Percentiles rank a stretch among this genome's conserved stretches.
These are phyloP conservation scores for Prunus yedoensis DNA, from an alignment of 331 rosid species.

Conservation along the genomic window DNA sequence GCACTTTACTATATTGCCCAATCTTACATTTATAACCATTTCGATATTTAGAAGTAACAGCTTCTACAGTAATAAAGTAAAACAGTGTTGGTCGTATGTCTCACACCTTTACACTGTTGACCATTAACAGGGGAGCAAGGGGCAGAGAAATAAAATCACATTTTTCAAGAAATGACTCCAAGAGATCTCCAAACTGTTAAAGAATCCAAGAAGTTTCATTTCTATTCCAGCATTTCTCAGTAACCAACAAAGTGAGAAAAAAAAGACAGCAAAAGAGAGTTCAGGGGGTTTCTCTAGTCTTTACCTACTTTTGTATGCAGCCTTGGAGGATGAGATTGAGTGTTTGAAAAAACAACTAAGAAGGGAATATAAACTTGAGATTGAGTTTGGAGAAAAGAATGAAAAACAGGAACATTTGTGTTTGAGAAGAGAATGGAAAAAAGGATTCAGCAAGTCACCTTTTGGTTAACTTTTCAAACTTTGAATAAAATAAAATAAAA, in stretches of 20 bases:
- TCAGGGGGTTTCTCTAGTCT: background rate
- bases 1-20: background rate
- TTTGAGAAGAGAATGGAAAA: background rate
- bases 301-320: background rate
- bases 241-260: background rate
- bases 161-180: background rate
- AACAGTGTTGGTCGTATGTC: background rate
- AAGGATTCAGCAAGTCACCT: background rate
- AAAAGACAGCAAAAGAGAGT: background rate
- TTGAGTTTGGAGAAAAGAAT: background rate
- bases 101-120: background rate
- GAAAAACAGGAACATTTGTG: background rate
- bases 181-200: background rate
- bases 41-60: background rate
- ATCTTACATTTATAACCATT: background rate
- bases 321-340: constrained; percentile 2
- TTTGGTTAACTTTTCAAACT: background rate
- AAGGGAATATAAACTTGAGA: background rate
- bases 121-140: background rate
- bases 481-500: background rate
- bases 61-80: background rate
- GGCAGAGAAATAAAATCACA: background rate
- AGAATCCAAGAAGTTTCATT: background rate
- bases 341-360: background rate
- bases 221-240: background rate